phyloP scores from a whole-genome alignment of 116 monocot species.

The Trichopus zeylanicus region DNA sequence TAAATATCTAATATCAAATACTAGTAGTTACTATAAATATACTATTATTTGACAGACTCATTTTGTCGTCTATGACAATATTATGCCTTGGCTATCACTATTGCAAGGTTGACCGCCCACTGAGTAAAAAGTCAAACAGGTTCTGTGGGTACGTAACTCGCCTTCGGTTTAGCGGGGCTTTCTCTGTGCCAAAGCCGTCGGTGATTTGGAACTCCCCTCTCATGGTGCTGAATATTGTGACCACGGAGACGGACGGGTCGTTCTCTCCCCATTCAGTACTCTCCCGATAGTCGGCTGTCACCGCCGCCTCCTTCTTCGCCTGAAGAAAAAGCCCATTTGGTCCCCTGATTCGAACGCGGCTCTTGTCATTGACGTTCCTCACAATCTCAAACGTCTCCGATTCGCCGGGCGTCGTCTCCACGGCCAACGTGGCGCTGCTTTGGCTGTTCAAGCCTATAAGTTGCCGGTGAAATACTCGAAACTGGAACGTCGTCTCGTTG shows the following conservation, averaged over 20 bases:
- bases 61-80: no score
- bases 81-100: no score
- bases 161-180: slow-evolving; percentile 32
- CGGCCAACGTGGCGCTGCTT: slow-evolving; percentile 17
- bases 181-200: slow-evolving; percentile 49
- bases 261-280: slow-evolving; percentile 47
- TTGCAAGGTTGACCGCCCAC: no score
- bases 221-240: slow-evolving; percentile 22
- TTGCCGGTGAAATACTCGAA: slow-evolving; percentile 38
- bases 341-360: slow-evolving; percentile 46
- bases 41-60: no score
- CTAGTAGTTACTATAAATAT: no score
- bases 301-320: slow-evolving; percentile 29
- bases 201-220: slow-evolving; percentile 68
- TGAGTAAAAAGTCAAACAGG: not conserved
- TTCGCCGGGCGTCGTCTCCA: slow-evolving; percentile 17
- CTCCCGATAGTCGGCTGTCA: slow-evolving; percentile 45
- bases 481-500: slow-evolving; percentile 34
- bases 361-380: slow-evolving; percentile 18
- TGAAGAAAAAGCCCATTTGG: slow-evolving; percentile 49
- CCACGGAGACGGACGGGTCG: slow-evolving; percentile 67
- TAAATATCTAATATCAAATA: no score
- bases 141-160: slow-evolving; percentile 8
- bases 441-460: slow-evolving; percentile 33
- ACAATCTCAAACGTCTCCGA: slow-evolving; percentile 57